Conservation (phyloP, 305 asterid genomes). For the Fraxinus floribunda region DNA sequence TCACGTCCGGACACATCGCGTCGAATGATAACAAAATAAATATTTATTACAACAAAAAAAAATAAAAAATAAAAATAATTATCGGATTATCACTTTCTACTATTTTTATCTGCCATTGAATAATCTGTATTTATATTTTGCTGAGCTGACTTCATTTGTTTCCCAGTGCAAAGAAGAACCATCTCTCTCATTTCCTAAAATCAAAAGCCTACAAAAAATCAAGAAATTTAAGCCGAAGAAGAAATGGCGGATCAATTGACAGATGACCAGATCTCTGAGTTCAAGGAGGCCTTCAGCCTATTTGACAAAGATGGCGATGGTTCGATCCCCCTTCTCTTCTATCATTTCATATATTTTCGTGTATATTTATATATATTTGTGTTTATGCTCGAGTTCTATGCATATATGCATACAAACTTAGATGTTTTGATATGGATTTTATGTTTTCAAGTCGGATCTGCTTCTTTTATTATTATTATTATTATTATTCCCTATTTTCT, state of each 20-base stretch:
- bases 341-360: background rate
- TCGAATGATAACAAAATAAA: background rate
- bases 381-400: background rate
- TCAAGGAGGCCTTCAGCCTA: slow-evolving; percentile 54
- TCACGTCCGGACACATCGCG: background rate
- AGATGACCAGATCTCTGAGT: slow-evolving; percentile 51
- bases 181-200: slow-evolving; percentile 14
- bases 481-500: background rate
- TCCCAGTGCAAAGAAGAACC: slow-evolving; percentile 18
- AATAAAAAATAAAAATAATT: background rate
- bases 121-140: background rate
- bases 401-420: background rate
- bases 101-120: background rate
- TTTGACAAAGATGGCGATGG: slow-evolving; percentile 55
- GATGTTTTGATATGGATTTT: slow-evolving; percentile 9
- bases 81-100: background rate
- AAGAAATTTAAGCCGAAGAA: slow-evolving; percentile 4
- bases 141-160: slow-evolving; percentile 32
- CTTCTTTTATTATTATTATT: background rate
- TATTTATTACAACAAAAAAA: background rate
- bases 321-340: slow-evolving; percentile 22
- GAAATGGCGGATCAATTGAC: slow-evolving; percentile 49
- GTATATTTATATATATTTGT: background rate
- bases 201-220: background rate
- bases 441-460: slow-evolving; percentile 29